Percentiles rank a stretch among this genome's conserved stretches.
phyloP scores from a whole-genome alignment of 2,329 filamentous ascomycete species.

The Xylaria arbuscula region DNA sequence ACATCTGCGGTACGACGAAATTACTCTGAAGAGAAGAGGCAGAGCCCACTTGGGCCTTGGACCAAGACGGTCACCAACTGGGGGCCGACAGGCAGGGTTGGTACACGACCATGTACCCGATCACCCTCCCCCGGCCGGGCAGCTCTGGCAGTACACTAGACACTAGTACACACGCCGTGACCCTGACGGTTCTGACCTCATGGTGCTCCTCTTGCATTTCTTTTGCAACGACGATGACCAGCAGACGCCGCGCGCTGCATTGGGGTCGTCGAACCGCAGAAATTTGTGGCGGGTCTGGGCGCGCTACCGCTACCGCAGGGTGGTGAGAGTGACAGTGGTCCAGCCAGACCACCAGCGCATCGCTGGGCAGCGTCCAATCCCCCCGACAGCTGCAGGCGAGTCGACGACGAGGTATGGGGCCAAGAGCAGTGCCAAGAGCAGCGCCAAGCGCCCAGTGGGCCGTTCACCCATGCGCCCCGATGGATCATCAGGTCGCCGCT shows the following conservation, averaged over 20 bases:
- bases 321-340: slow-evolving; percentile 34
- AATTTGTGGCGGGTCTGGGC: slow-evolving; percentile 41
- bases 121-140: slow-evolving; percentile 1
- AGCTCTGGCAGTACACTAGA: slow-evolving; percentile 8
- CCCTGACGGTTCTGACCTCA: slow-evolving; percentile 37
- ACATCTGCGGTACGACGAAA: slow-evolving; percentile 43
- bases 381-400: slow-evolving; percentile 37
- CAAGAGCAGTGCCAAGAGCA: slow-evolving; percentile 23
- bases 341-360: slow-evolving; percentile 35
- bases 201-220: slow-evolving; percentile 33
- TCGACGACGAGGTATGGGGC: slow-evolving; percentile 31
- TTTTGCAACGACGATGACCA: slow-evolving; percentile 36
- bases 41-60: slow-evolving; percentile 46
- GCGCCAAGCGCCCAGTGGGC: slow-evolving; percentile 39
- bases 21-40: slow-evolving; percentile 41
- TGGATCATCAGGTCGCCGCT: slow-evolving; percentile 38
- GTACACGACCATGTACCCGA: slow-evolving; percentile 29
- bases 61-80: slow-evolving; percentile 45
- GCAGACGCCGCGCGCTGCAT: slow-evolving; percentile 35
- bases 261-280: slow-evolving; percentile 37
- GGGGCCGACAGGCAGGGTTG: slow-evolving; percentile 35
- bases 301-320: slow-evolving; percentile 32
- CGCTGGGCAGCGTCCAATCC: slow-evolving; percentile 31
- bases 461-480: slow-evolving; percentile 35
- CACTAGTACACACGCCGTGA: slow-evolving; percentile 19